Percentiles rank a stretch among this genome's conserved stretches.
Conservation (phyloP, 2,329 filamentous ascomycete genomes). For the Fonsecaea nubica region DNA sequence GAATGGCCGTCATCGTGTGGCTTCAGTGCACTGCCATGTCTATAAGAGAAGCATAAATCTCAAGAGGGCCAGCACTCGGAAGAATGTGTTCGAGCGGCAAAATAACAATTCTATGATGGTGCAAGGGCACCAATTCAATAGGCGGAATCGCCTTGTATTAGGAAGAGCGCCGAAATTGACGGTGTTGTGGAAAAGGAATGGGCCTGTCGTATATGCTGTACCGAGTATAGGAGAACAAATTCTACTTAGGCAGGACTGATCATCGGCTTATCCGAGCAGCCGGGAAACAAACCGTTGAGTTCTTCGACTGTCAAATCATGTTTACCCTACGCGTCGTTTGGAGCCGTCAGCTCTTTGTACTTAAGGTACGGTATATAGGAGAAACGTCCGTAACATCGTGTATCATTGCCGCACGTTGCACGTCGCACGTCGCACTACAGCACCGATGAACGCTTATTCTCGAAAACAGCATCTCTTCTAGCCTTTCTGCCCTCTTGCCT, state of each 20-base stretch:
- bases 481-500: not conserved
- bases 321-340: not conserved
- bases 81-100: not conserved
- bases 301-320: not conserved
- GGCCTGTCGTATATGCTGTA: not conserved
- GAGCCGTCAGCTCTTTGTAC: not conserved
- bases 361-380: not conserved
- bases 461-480: not conserved
- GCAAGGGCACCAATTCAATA: not conserved
- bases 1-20: not conserved
- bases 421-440: not conserved
- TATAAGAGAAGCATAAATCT: not conserved
- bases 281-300: not conserved
- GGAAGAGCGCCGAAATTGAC: not conserved
- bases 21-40: not conserved
- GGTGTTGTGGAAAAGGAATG: not conserved
- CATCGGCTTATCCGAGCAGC: not conserved
- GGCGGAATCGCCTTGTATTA: not conserved
- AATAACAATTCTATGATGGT: not conserved
- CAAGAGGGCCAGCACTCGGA: not conserved
- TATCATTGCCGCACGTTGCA: not conserved
- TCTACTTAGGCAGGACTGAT: not conserved
- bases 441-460: not conserved
- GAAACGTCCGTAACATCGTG: not conserved
- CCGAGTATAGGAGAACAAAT: not conserved